Conservation (phyloP, 1,284 basidiomycete genomes). For the Naganishia cerealis region DNA sequence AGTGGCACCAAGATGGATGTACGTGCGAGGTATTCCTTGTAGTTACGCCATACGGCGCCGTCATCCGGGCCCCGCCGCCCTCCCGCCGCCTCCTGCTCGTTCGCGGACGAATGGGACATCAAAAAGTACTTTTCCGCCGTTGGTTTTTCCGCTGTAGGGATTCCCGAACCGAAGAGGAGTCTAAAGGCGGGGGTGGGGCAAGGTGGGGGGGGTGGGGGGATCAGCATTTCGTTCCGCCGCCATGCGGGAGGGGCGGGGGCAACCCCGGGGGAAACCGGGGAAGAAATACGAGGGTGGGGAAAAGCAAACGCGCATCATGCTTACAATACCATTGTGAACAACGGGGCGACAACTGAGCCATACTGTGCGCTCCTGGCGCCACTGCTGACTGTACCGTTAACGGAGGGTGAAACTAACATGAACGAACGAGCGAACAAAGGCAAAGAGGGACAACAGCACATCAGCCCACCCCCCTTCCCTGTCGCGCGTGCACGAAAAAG, state of each 20-base stretch:
- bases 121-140: conserved; percentile 67
- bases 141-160: conserved; percentile 72
- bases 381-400: conserved; percentile 56
- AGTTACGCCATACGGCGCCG: conserved; percentile 61
- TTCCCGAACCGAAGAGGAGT: conserved; percentile 67
- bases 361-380: conserved; percentile 62
- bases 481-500: too few relatives aligned
- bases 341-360: conserved; percentile 63
- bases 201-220: conserved; percentile 2
- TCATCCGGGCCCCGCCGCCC: too few relatives aligned
- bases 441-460: background rate
- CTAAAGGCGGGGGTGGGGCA: conserved; percentile 49
- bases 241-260: background rate
- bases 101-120: conserved; percentile 55
- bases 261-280: too few relatives aligned
- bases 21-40: conserved; percentile 61
- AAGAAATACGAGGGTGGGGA: too few relatives aligned
- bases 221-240: conserved; percentile 3
- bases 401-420: conserved; percentile 59
- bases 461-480: background rate
- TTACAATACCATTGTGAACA: conserved; percentile 64
- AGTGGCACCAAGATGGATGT: conserved; percentile 70
- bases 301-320: conserved; percentile 45
- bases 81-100: too few relatives aligned
- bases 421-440: background rate